Base-by-base conservation (phyloP, 148 eudicot genomes). In the Chenopodium berlandieri region DNA sequence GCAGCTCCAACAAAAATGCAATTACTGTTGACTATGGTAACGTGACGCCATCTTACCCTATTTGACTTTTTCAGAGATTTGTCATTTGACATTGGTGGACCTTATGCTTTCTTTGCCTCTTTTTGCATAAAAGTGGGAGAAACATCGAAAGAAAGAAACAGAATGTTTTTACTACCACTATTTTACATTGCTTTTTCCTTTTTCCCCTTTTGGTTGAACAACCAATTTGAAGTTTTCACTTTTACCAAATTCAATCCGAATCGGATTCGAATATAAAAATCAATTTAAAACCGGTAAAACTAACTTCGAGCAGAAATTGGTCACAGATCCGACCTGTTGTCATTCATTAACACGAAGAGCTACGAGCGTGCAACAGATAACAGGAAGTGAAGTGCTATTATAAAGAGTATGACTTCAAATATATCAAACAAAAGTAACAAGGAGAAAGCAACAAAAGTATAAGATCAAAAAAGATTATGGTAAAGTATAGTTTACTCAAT, bases 401-500 rank as follows among this genome's bases (percentile, higher is more conserved):
- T 47, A 3, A 56, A 56, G 62, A 3, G 62, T 56, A 56, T 17
- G 22, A 14, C 7, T 56, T 17, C 62, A 56, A 14, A 56, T 56
- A 2, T 0, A 40, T 40, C 44, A 40, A 40, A 23, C 52, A 50
- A 79, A 79, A 80, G 60, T 73, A 30, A 4, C 16, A 48, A 25
- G 34, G 19, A 58, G 27, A 64, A n/a, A 54, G 1, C 58, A 83
- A 73, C 68, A 83, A 16, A 68, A 30, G 31, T 22, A 66, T 75
- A 69, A 56, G 32, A 79, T 25, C 68, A 83, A 54, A 52, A 19
- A 75, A 75, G 27, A 73, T 63, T 20, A 27, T 73, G 27, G 75
- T 17, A 68, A 83, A 78, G 68, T 77, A 76, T 1, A 56, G 27
- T 68, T 82, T 77, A 30, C 77, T 31, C 5, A 13, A 77, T 74